A percentile compares a stretch with the other conserved stretches of the same genome.
Evolutionary conservation across 345 rosid genomes (phyloP).

Genomic region (Xanthoceras sorbifolium): DNA sequence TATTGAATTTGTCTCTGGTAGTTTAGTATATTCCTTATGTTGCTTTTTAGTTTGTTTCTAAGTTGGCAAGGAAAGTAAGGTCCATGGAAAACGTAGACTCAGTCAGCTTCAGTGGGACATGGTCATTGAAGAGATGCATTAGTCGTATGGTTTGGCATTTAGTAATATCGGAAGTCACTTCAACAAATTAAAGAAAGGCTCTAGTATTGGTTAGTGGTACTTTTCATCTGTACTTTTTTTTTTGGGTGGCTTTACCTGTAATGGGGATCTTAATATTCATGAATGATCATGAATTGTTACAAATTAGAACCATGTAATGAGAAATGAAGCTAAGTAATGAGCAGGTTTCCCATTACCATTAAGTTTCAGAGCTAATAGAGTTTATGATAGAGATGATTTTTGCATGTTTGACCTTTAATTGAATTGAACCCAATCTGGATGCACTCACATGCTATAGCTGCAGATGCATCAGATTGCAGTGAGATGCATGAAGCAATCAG

Average conservation of each 20-base stretch:
- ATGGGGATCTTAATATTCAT: not conserved
- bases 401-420: too few species aligned
- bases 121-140: not conserved
- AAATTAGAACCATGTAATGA: too few species aligned
- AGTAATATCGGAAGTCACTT: not conserved
- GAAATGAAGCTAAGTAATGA: too few species aligned
- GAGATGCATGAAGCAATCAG: not conserved
- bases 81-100: not conserved
- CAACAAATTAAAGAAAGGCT: not conserved
- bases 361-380: too few species aligned
- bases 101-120: not conserved
- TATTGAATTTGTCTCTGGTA: slow-evolving; percentile 11
- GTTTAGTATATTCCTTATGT: not conserved
- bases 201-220: not conserved
- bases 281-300: not conserved
- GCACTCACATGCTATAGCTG: not conserved
- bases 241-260: not conserved
- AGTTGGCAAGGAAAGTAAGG: not conserved
- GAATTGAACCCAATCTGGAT: not conserved
- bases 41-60: not conserved
- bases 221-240: not conserved
- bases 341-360: too few species aligned
- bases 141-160: not conserved
- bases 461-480: not conserved
- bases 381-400: too few species aligned